Conservation (phyloP, 1,139 yeast species). For the Suhomyces maxii region DNA sequence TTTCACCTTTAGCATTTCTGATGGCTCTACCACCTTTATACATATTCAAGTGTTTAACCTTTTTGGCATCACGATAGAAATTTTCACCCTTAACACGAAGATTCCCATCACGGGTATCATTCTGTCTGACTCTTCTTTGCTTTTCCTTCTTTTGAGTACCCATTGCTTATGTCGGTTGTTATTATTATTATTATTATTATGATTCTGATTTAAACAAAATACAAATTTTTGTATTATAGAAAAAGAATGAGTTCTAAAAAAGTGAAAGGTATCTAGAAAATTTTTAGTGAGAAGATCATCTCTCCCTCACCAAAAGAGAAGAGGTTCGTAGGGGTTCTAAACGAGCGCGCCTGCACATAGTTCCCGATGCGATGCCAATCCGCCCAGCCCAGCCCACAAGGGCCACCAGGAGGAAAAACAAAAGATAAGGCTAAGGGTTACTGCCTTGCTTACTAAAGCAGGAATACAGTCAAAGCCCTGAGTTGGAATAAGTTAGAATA, state of each 20-base stretch:
- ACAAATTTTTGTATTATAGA: not conserved
- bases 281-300: slow-evolving; percentile 10
- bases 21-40: slow-evolving; percentile 88
- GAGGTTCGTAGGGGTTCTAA: no score
- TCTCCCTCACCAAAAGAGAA: not conserved
- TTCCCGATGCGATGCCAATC: no score
- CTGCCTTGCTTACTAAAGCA: no score
- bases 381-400: no score
- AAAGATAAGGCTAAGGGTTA: no score
- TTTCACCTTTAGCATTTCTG: slow-evolving; percentile 84
- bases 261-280: slow-evolving; percentile 1
- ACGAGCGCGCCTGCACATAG: no score
- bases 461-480: no score
- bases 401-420: no score
- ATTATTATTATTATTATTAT: not conserved
- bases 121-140: slow-evolving; percentile 78
- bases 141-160: slow-evolving; percentile 93
- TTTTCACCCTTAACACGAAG: slow-evolving; percentile 95
- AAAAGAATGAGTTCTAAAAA: not conserved
- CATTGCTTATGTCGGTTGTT: slow-evolving; percentile 42
- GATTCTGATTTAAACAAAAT: no score
- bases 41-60: slow-evolving; percentile 88
- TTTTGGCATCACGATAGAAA: slow-evolving; percentile 92
- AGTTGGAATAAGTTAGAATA: no score
- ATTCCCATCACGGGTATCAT: slow-evolving; percentile 83